Base-by-base conservation (phyloP, 2,329 filamentous ascomycete genomes). In the Davidsoniella eucalypti region DNA sequence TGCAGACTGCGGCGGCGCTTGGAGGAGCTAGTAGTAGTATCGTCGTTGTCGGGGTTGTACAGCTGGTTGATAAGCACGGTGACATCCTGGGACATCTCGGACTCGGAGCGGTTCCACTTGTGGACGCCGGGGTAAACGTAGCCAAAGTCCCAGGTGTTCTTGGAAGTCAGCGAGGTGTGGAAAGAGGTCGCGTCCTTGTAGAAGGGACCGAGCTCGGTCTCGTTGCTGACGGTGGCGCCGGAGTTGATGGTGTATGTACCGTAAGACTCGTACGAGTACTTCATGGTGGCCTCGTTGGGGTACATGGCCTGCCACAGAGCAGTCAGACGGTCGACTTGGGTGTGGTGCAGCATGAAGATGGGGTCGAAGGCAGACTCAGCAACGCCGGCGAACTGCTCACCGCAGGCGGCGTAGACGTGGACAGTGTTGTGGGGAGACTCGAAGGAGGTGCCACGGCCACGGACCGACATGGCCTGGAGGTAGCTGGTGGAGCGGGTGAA, bases 311-410 rank as follows among this genome's bases (percentile, higher is more conserved):
- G 64, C 67, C 67, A 75, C 56, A 72, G 67, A n/a, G 75, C 70
- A 63, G 78, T 80, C 37, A 83, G 66, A 39, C 79, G 72, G 57
- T 83, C 78, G 49, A 83, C 69, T 56, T 83, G 77, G 58, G 69
- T 62, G 63, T 72, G 71, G 53, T 72, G 69, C 23, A 72, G 58
- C 67, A 66, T 67, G 56, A 71, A 72, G 23, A 71, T 55, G 9
- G 67, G 64, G 40, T 71, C 68, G 54, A 69, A 71, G n/a, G 60
- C 67, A 2, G 67, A 61, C 51, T 65, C 65, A n/a, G 61, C 60
- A 7, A 66, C 56, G 23, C 59, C 54, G 3, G 67, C 54, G 57
- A 71, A 70, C 54, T 69, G 61, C 3, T 61, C 61, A n/a, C 62
- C 65, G 47, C 68, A 63, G n/a, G 56, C 60, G 29, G 57, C 63